A percentile compares a stretch with the other conserved stretches of the same genome.
phyloP scores from a whole-genome alignment of 331 rosid species.

The Malus hybrid region DNA sequence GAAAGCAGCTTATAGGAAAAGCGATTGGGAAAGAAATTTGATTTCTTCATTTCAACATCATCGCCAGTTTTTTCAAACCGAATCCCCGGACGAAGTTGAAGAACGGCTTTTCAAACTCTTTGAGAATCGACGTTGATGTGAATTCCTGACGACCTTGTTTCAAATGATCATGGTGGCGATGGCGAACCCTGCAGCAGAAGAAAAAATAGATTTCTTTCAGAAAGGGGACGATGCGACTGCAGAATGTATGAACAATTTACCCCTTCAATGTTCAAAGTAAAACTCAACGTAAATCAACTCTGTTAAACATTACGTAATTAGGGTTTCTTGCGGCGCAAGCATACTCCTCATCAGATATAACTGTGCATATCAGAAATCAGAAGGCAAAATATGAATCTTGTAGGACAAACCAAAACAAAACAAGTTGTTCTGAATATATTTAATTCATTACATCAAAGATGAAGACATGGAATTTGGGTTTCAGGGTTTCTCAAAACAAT shows the following conservation, averaged over 20 bases:
- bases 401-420: background rate
- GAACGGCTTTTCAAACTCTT: conserved; percentile 38
- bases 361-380: background rate
- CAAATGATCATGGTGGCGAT: too few species aligned
- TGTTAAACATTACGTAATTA: background rate
- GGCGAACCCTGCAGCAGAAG: conserved; percentile 59
- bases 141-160: conserved; percentile 10
- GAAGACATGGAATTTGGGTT: background rate
- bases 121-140: conserved; percentile 34
- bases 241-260: background rate
- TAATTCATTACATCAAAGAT: background rate
- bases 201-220: conserved; percentile 40
- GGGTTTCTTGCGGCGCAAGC: background rate
- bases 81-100: conserved; percentile 31
- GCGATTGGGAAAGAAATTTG: too few species aligned
- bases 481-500: background rate
- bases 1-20: background rate
- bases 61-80: conserved; percentile 33
- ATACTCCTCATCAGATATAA: too few species aligned
- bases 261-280: background rate
- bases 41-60: conserved; percentile 24
- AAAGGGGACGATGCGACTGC: conserved; percentile 1
- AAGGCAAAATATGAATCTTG: background rate
- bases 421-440: background rate
- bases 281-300: background rate